Evolutionary conservation across 352 stramenopile species (phyloP), one percentile per base, ranked within the genome.

Genomic region (Phytopythium oedochilum): DNA sequence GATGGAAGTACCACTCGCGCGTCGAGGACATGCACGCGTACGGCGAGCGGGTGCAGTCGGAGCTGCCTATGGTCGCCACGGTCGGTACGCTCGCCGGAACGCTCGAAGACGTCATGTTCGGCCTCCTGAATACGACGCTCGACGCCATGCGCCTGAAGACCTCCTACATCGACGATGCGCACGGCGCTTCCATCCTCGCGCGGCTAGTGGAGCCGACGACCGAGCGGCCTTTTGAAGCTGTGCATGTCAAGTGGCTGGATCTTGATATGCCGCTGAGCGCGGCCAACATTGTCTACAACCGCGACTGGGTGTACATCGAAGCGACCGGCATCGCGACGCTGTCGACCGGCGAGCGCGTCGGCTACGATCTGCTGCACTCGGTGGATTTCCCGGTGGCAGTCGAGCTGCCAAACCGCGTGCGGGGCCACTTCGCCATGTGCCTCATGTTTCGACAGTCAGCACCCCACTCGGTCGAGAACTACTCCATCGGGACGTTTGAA

Each of bases 271-370:
- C 40, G 17, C 48, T 73, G 8, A 68, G 73, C 28, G 53, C 71
- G 1, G 69, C 73, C 43, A 63, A 60, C 15, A 55, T 81, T 9
- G 46, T 69, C 28, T 61, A 57, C 28, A 66, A 62, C 23, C 70
- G 68, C 28, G 73, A 83, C 54, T 77, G 60, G 34, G 44, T 85
- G 22, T 80, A 77, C 46, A 36, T 80, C 20, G 66, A 82, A 60
- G 55, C 64, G 46, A 74, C 60, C 0, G 73, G 71, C 5, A 22
- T 42, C 15, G 17, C 35, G 14, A 42, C 35, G 35, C 35, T 42
- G 35, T 15, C 47, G 15, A 58, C 43, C 10, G 71, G 66, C 5
- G 66, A 76, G n/a, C 59, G 62, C 14, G 20, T 66, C 20, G 61
- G 57, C n/a, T 68, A 53, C 22, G 49, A 65, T 5, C 34, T 61